phyloP scores from a whole-genome alignment of 1,139 yeast genomes.

The Arxiozyma telluris region DNA sequence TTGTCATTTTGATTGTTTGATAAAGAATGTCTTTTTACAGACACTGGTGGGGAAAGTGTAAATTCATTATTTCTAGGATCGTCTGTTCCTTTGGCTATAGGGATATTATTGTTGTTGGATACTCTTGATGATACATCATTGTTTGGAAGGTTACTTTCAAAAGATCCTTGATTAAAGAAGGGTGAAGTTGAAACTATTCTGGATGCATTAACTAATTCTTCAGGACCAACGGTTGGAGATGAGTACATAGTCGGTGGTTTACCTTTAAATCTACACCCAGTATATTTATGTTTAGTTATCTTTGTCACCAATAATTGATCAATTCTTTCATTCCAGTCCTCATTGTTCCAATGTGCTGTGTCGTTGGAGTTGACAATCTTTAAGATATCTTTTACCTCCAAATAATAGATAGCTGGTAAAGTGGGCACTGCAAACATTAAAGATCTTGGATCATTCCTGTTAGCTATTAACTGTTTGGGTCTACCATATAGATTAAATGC shows the following conservation, averaged over 20 bases:
- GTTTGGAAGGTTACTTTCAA: background rate
- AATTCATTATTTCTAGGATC: background rate
- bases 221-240: constrained; percentile 34
- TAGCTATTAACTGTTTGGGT: constrained; percentile 80
- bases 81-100: background rate
- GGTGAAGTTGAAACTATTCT: background rate
- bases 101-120: background rate
- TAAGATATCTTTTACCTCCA: constrained; percentile 48
- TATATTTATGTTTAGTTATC: constrained; percentile 60
- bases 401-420: constrained; percentile 74
- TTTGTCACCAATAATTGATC: constrained; percentile 56
- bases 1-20: background rate
- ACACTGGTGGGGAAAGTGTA: background rate
- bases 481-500: constrained; percentile 85
- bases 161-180: background rate
- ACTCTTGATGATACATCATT: background rate
- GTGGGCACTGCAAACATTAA: constrained; percentile 86
- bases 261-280: constrained; percentile 68
- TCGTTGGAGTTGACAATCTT: constrained; percentile 33
- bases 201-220: constrained; percentile 28
- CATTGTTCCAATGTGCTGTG: constrained; percentile 50
- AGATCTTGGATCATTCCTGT: constrained; percentile 68
- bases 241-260: constrained; percentile 55
- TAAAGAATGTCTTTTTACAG: background rate
- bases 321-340: constrained; percentile 58